phyloP scores from a whole-genome alignment of 345 rosid species.

The Ailanthus altissimus region DNA sequence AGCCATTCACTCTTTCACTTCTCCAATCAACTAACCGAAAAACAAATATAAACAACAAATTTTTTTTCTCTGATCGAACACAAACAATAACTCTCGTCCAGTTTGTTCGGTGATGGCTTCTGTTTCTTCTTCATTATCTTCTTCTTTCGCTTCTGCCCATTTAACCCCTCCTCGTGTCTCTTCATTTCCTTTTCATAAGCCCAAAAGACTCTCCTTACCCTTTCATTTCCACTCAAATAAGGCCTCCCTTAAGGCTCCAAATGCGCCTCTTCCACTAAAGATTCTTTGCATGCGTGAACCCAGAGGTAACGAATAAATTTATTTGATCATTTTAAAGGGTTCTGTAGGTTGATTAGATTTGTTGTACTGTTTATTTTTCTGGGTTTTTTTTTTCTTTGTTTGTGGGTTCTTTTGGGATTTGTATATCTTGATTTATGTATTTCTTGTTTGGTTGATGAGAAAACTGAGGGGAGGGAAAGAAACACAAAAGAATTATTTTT shows the following conservation, averaged over 20 bases:
- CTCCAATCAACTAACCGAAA: neutral
- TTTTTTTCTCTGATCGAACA: neutral
- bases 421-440: neutral
- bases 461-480: too few species aligned
- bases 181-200: neutral
- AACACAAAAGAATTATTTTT: neutral
- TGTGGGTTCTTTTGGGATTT: neutral
- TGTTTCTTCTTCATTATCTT: slow-evolving; percentile 6
- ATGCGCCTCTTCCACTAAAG: slow-evolving; percentile 31
- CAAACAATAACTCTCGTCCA: neutral
- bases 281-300: slow-evolving; percentile 36
- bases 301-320: slow-evolving; percentile 34
- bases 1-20: neutral
- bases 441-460: neutral
- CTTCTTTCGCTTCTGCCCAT: slow-evolving; percentile 17
- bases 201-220: slow-evolving; percentile 34
- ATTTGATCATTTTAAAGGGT: neutral
- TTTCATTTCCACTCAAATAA: slow-evolving; percentile 31
- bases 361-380: neutral
- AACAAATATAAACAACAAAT: neutral
- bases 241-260: slow-evolving; percentile 22
- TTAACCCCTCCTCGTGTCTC: slow-evolving; percentile 12
- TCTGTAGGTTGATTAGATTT: neutral
- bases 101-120: slow-evolving; percentile 28
- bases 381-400: neutral